Percentiles rank a stretch among this genome's conserved stretches.
phyloP scores from a whole-genome alignment of 768 basidiomycete species.

The Sarcodon aspratus region DNA sequence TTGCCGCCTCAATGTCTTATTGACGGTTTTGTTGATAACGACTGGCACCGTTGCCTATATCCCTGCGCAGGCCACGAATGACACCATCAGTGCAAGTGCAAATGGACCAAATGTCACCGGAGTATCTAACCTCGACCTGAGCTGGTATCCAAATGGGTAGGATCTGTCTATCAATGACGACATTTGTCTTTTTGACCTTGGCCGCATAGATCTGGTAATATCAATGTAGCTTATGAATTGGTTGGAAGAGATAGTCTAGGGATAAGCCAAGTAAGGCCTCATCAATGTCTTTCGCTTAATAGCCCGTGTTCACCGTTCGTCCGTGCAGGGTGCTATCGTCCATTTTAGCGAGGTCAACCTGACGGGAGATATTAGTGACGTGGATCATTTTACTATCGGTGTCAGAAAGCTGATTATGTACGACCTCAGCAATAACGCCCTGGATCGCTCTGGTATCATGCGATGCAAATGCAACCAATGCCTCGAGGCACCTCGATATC shows the following conservation, averaged over 20 bases:
- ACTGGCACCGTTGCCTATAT: constrained; percentile 37
- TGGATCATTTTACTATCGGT: not conserved
- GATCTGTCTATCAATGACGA: constrained; percentile 1
- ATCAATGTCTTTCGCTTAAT: not conserved
- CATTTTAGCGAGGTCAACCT: constrained; percentile 65
- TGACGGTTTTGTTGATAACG: not conserved
- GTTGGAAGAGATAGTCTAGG: constrained; percentile 37
- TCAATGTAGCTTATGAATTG: constrained; percentile 47
- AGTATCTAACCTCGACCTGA: constrained; percentile 42
- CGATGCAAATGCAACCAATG: constrained; percentile 62
- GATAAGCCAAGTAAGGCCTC: constrained; percentile 36
- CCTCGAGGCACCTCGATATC: constrained; percentile 53
- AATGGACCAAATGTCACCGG: constrained; percentile 42
- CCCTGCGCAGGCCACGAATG: constrained; percentile 65
- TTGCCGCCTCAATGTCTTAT: not conserved
- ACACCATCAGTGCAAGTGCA: constrained; percentile 31
- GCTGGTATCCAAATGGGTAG: constrained; percentile 45
- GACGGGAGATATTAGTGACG: constrained; percentile 32
- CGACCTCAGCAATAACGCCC: constrained; percentile 50
- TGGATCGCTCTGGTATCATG: constrained; percentile 90
- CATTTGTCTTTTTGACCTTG: constrained; percentile 4
- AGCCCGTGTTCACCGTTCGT: not conserved
- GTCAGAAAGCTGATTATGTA: not conserved
- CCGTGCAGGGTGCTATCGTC: constrained; percentile 64
- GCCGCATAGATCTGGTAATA: constrained; percentile 35